Evolutionary conservation across 169 alveolate genomes (phyloP).

Genomic region (Theileria sp.): DNA sequence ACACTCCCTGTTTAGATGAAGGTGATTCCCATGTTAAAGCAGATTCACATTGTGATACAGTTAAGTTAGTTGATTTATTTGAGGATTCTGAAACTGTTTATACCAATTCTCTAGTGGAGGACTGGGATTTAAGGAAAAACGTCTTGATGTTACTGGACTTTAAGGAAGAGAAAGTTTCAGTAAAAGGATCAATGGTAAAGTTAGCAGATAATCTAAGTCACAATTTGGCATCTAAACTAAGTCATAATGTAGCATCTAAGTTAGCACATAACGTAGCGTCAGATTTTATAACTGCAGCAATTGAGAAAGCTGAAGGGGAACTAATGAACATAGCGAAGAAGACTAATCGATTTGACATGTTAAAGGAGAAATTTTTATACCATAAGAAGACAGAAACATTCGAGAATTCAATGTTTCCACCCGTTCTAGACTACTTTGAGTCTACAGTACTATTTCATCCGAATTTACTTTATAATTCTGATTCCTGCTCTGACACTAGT

Average conservation of each 20-base stretch:
- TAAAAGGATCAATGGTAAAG: slow-evolving; percentile 3
- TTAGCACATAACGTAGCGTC: slow-evolving; percentile 22
- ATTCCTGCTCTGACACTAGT: no score
- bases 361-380: slow-evolving; percentile 48
- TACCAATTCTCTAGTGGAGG: background rate
- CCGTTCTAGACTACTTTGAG: slow-evolving; percentile 37
- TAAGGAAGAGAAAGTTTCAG: background rate
- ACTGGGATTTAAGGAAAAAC: background rate
- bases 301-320: slow-evolving; percentile 52
- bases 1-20: no score
- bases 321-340: slow-evolving; percentile 24
- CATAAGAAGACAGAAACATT: slow-evolving; percentile 13
- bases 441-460: slow-evolving; percentile 18
- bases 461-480: no score
- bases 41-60: background rate
- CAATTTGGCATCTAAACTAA: background rate
- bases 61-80: background rate
- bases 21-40: no score
- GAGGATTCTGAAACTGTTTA: background rate
- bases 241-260: background rate
- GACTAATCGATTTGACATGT: slow-evolving; percentile 43
- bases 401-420: slow-evolving; percentile 33
- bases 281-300: slow-evolving; percentile 44
- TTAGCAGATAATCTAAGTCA: slow-evolving; percentile 1
- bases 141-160: background rate